Percentiles rank a stretch among this genome's conserved stretches.
phyloP scores from a whole-genome alignment of 169 alveolate genomes.

The Cryptosporidium canis region DNA sequence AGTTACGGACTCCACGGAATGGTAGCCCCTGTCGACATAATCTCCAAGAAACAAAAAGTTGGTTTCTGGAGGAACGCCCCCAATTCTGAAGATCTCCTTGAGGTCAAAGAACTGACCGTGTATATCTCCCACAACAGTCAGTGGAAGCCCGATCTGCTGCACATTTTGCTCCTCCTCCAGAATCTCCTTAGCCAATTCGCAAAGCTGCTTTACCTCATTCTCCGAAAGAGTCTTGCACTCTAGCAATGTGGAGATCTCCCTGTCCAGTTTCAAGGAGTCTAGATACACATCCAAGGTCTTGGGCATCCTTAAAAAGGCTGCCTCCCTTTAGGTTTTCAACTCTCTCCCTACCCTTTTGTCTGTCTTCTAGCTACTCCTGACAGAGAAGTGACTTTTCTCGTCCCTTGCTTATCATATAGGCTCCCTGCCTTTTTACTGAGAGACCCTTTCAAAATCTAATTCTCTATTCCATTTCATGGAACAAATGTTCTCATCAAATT shows the following conservation, averaged over 20 bases:
- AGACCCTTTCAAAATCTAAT: not conserved
- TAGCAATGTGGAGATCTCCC: conserved; percentile 78
- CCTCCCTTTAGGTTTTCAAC: not conserved
- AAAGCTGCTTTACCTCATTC: conserved; percentile 77
- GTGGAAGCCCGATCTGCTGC: conserved; percentile 83
- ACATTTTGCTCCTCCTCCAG: conserved; percentile 86
- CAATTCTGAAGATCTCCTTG: conserved; percentile 78
- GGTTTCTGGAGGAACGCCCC: conserved; percentile 80
- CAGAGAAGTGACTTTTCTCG: not conserved
- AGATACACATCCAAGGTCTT: conserved; percentile 39
- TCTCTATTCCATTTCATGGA: conserved; percentile 7
- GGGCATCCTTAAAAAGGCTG: conserved; percentile 35
- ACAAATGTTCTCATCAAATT: not conserved
- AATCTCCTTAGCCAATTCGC: conserved; percentile 85
- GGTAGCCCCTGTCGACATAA: conserved; percentile 90
- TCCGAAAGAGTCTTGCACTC: conserved; percentile 80
- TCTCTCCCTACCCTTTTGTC: not conserved
- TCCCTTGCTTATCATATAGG: not conserved
- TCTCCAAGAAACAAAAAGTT: conserved; percentile 81
- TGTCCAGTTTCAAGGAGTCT: conserved; percentile 75
- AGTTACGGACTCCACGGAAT: conserved; percentile 89
- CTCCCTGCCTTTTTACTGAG: conserved; percentile 16
- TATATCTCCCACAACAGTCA: conserved; percentile 88
- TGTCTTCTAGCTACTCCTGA: not conserved
- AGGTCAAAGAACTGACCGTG: conserved; percentile 90